Evolutionary conservation across 805 yeast species (phyloP).

Genomic region (Ogataea nonfermentans): DNA sequence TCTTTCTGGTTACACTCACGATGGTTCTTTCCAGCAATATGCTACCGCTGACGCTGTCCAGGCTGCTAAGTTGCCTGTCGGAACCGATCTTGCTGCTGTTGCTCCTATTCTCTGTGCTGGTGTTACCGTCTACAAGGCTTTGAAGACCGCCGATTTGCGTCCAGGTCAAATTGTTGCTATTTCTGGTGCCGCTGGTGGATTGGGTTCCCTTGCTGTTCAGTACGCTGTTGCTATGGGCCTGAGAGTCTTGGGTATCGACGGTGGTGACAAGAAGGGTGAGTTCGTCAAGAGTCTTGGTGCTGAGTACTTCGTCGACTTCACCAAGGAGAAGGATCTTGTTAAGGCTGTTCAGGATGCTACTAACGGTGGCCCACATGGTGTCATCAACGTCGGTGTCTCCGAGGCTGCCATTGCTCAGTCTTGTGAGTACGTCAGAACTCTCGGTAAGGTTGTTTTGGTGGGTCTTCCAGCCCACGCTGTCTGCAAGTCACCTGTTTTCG

Average conservation of each 20-base stretch:
- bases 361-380: slow-evolving; percentile 62
- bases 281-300: slow-evolving; percentile 58
- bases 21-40: slow-evolving; percentile 89
- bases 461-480: slow-evolving; percentile 80
- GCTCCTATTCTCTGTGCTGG: slow-evolving; percentile 90
- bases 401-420: slow-evolving; percentile 50
- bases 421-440: slow-evolving; percentile 56
- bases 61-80: slow-evolving; percentile 75
- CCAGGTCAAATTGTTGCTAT: slow-evolving; percentile 75
- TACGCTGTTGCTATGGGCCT: slow-evolving; percentile 75
- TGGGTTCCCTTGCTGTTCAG: slow-evolving; percentile 74
- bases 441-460: slow-evolving; percentile 62
- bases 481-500: slow-evolving; percentile 66
- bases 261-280: slow-evolving; percentile 64
- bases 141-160: slow-evolving; percentile 70
- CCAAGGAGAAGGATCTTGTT: slow-evolving; percentile 42
- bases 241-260: slow-evolving; percentile 70
- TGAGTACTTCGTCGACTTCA: slow-evolving; percentile 59
- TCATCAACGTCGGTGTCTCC: slow-evolving; percentile 60
- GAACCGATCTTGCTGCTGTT: slow-evolving; percentile 68
- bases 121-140: slow-evolving; percentile 85
- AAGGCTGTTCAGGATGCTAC: slow-evolving; percentile 41
- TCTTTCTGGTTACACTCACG: slow-evolving; percentile 83
- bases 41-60: slow-evolving; percentile 86
- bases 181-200: slow-evolving; percentile 82